phyloP scores from a whole-genome alignment of 176 grass and related monocot species.

The Oryza officinalis region DNA sequence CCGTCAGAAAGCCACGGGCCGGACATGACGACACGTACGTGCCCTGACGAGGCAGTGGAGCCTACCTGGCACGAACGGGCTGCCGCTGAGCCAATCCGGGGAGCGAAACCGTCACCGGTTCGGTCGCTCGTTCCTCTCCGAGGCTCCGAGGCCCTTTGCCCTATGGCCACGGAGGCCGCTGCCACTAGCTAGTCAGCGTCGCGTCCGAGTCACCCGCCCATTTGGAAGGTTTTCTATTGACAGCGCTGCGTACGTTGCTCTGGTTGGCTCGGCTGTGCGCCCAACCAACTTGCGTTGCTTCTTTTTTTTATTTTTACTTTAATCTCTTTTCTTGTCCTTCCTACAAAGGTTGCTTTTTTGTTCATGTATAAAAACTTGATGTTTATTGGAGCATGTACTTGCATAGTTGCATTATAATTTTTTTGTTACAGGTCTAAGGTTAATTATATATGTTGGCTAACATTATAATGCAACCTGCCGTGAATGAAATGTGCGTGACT shows the following conservation, averaged over 20 bases:
- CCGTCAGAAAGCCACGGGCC: constrained; percentile 1
- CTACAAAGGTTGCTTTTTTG: background rate
- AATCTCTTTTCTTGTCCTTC: background rate
- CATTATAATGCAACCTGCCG: background rate
- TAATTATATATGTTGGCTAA: background rate
- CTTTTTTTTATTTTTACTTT: background rate
- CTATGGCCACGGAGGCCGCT: constrained; percentile 17
- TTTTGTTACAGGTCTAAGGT: background rate
- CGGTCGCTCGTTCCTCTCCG: background rate
- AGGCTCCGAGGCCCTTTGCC: background rate
- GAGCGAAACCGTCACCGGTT: constrained; percentile 13
- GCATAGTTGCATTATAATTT: background rate
- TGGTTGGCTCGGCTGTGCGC: background rate
- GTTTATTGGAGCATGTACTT: constrained; percentile 3
- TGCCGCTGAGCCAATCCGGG: background rate
- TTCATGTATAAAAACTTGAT: constrained; percentile 10
- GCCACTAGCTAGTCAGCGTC: constrained; percentile 15
- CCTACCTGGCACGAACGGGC: background rate
- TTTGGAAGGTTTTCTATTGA: background rate
- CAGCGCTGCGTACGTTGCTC: background rate
- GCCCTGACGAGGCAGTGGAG: constrained; percentile 3
- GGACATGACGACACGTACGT: background rate
- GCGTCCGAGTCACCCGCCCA: constrained; percentile 20
- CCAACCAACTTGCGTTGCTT: background rate
- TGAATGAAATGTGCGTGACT: background rate